Conservation (phyloP, 768 basidiomycete species). For the Russula emetica region DNA sequence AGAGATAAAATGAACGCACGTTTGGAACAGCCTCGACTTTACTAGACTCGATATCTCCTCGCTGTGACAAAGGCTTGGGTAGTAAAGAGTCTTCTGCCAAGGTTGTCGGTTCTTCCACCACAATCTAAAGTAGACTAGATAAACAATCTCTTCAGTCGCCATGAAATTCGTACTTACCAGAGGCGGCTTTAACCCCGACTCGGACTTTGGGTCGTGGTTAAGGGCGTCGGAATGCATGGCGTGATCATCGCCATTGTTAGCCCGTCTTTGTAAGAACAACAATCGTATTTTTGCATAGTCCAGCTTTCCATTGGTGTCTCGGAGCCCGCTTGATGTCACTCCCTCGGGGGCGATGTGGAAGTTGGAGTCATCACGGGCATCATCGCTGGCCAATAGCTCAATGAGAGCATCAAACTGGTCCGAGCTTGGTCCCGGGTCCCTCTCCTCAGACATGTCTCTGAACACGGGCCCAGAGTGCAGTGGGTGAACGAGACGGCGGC, state of each 20-base stretch:
- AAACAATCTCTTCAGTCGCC: neutral
- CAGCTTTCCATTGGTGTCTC: conserved; percentile 24
- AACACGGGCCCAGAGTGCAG: too few species aligned
- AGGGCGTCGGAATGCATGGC: neutral
- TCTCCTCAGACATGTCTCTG: conserved; percentile 4
- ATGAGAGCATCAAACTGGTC: conserved; percentile 28
- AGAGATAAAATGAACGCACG: conserved; percentile 1
- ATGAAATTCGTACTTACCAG: conserved; percentile 1
- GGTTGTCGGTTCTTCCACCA: conserved; percentile 22
- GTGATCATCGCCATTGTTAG: neutral
- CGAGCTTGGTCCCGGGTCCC: neutral
- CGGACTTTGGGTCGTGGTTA: neutral
- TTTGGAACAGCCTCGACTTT: neutral
- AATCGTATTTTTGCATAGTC: conserved; percentile 27
- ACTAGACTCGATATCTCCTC: neutral
- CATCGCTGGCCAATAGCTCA: conserved; percentile 27
- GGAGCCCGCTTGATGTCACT: conserved; percentile 10
- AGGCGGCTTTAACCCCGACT: neutral
- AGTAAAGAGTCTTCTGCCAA: neutral
- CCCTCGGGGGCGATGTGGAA: conserved; percentile 17
- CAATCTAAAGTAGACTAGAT: conserved; percentile 12
- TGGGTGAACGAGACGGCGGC: neutral
- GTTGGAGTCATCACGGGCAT: conserved; percentile 19
- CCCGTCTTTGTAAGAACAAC: conserved; percentile 19
- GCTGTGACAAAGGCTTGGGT: neutral